A percentile compares a stretch with the other conserved stretches of the same genome.
These are phyloP conservation scores for Candida ortonii DNA, from an alignment of 805 yeast species.

Conservation along the genomic window DNA sequence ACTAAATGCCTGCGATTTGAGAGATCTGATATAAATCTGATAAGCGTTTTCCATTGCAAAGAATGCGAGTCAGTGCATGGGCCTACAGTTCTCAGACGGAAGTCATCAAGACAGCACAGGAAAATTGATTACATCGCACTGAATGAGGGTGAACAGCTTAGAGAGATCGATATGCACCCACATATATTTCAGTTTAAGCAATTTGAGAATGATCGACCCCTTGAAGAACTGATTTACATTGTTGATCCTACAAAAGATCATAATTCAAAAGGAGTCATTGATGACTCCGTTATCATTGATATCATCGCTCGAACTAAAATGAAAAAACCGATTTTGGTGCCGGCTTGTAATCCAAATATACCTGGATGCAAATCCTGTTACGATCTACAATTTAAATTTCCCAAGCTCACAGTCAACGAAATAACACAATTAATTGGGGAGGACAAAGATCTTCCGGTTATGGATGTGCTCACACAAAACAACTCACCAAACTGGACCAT, in stretches of 20 bases:
- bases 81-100: conserved; percentile 47
- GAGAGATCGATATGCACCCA: conserved; percentile 55
- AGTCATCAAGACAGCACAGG: conserved; percentile 51
- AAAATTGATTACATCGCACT: conserved; percentile 76
- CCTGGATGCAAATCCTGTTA: conserved; percentile 9
- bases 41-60: conserved; percentile 54
- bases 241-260: conserved; percentile 24
- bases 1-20: conserved; percentile 43
- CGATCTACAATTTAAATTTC: conserved; percentile 35
- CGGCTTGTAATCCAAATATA: conserved; percentile 24
- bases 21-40: conserved; percentile 34
- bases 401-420: conserved; percentile 54
- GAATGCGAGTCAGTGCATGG: conserved; percentile 46
- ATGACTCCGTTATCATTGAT: conserved; percentile 23
- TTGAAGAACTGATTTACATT: conserved; percentile 27
- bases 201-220: conserved; percentile 29
- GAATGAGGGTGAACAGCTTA: conserved; percentile 64
- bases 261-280: conserved; percentile 19
- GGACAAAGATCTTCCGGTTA: conserved; percentile 67
- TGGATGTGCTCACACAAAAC: conserved; percentile 86
- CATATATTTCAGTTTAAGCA: conserved; percentile 39
- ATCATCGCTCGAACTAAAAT: conserved; percentile 29
- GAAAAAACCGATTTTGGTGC: conserved; percentile 32
- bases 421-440: conserved; percentile 61
- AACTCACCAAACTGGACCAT: conserved; percentile 65